Conservation (phyloP, 345 rosid genomes). For the Clarkia xantiana region DNA sequence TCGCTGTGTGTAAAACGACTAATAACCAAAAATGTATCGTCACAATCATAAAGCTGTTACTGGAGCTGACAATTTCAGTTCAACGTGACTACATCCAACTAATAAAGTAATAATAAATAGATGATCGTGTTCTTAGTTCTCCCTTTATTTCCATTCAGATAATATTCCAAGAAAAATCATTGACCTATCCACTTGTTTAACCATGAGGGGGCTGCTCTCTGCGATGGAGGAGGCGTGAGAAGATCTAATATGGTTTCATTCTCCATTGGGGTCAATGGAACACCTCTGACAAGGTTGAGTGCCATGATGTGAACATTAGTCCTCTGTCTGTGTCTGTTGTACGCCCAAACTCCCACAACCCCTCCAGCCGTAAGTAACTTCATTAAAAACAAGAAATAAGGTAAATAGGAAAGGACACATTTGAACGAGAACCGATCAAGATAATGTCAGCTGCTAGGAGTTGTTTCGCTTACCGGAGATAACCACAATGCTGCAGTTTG, state of each 20-base stretch:
- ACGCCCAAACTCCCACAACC: conserved; percentile 62
- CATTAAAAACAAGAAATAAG: background rate
- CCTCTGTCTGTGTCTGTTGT: conserved; percentile 51
- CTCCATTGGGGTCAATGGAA: conserved; percentile 70
- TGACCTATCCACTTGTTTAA: conserved; percentile 36
- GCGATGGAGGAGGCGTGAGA: conserved; percentile 66
- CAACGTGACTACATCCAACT: too few species aligned
- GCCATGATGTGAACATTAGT: conserved; percentile 84
- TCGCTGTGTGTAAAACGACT: too few species aligned
- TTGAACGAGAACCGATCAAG: background rate
- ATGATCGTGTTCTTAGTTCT: too few species aligned
- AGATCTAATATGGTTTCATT: conserved; percentile 74
- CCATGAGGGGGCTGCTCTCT: conserved; percentile 23
- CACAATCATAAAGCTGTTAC: too few species aligned
- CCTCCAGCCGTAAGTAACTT: conserved; percentile 56
- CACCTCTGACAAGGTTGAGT: conserved; percentile 65
- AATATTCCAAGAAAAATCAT: conserved; percentile 3
- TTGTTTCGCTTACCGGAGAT: conserved; percentile 51
- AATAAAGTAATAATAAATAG: too few species aligned
- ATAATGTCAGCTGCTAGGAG: background rate
- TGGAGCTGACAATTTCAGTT: too few species aligned
- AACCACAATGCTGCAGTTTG: conserved; percentile 93
- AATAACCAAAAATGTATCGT: too few species aligned
- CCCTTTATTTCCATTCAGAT: too few species aligned
- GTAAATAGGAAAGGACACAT: background rate